Evolutionary conservation across 1,139 yeast species (phyloP).

Genomic region (Debaryomycetaceae sp.): DNA sequence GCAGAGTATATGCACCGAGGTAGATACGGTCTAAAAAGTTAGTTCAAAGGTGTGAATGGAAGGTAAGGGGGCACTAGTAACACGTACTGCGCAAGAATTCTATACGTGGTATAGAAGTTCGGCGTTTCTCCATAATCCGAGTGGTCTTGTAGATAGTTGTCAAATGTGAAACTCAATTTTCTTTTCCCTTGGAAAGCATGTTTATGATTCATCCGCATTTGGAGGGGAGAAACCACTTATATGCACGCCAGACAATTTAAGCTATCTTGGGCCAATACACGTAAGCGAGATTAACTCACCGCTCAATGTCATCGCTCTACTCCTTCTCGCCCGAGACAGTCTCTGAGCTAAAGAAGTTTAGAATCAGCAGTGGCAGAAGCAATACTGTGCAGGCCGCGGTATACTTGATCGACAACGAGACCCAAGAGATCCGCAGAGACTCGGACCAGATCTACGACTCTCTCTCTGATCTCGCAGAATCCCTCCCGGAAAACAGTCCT

Average conservation of each 20-base stretch:
- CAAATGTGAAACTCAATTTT: no score
- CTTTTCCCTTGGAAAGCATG: no score
- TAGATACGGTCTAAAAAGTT: constrained; percentile 60
- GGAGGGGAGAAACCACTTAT: no score
- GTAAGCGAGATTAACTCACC: no score
- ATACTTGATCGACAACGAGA: constrained; percentile 43
- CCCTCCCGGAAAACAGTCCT: constrained; percentile 75
- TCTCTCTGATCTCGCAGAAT: constrained; percentile 57
- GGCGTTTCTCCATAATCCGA: constrained; percentile 6
- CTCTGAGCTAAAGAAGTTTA: constrained; percentile 53
- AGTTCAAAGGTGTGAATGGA: constrained; percentile 7
- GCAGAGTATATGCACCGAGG: constrained; percentile 76
- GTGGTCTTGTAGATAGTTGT: no score
- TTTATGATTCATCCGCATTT: no score
- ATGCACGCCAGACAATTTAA: no score
- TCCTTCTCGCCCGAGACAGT: constrained; percentile 57
- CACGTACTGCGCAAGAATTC: constrained; percentile 33
- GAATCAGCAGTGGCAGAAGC: constrained; percentile 61
- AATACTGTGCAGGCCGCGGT: constrained; percentile 48
- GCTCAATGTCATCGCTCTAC: constrained; percentile 46
- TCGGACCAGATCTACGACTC: constrained; percentile 31
- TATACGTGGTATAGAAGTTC: constrained; percentile 11
- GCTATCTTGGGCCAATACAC: no score
- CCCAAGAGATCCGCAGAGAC: constrained; percentile 46
- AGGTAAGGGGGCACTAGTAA: no score